Conservation (phyloP, 768 basidiomycete species). For the Hysterangium stoloniferum region DNA sequence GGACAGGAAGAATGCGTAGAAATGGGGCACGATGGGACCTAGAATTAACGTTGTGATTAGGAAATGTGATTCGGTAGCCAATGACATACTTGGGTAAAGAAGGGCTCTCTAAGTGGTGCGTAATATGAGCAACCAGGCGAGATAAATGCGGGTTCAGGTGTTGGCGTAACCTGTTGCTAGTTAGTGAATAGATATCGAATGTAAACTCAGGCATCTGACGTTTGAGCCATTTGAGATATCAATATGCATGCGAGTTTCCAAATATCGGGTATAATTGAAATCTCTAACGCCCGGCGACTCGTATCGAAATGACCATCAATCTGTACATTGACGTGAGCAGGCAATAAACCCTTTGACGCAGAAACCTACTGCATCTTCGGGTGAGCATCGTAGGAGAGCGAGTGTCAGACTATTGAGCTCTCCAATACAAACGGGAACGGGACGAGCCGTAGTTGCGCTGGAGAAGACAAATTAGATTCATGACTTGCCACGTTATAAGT, state of each 20-base stretch:
- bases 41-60: slow-evolving; percentile 4
- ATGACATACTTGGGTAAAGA: slow-evolving; percentile 36
- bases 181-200: not conserved
- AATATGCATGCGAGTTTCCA: slow-evolving; percentile 48
- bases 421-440: slow-evolving; percentile 66
- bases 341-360: not conserved
- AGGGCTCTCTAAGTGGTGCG: slow-evolving; percentile 60
- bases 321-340: slow-evolving; percentile 27
- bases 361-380: slow-evolving; percentile 39
- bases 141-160: slow-evolving; percentile 49
- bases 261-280: slow-evolving; percentile 40
- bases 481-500: not conserved
- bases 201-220: slow-evolving; percentile 30
- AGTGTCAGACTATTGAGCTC: slow-evolving; percentile 43
- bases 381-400: slow-evolving; percentile 38
- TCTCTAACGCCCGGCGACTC: slow-evolving; percentile 46
- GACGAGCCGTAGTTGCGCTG: slow-evolving; percentile 31
- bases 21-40: slow-evolving; percentile 35
- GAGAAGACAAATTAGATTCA: not conserved
- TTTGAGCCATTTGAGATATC: slow-evolving; percentile 38
- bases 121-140: slow-evolving; percentile 44
- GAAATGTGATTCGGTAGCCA: not conserved
- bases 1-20: slow-evolving; percentile 35
- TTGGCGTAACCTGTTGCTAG: slow-evolving; percentile 36
- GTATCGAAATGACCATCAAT: slow-evolving; percentile 42